A percentile compares a stretch with the other conserved stretches of the same genome.
Conservation (phyloP, 2,329 filamentous ascomycete genomes). For the Trichophyton mentagrophytes region DNA sequence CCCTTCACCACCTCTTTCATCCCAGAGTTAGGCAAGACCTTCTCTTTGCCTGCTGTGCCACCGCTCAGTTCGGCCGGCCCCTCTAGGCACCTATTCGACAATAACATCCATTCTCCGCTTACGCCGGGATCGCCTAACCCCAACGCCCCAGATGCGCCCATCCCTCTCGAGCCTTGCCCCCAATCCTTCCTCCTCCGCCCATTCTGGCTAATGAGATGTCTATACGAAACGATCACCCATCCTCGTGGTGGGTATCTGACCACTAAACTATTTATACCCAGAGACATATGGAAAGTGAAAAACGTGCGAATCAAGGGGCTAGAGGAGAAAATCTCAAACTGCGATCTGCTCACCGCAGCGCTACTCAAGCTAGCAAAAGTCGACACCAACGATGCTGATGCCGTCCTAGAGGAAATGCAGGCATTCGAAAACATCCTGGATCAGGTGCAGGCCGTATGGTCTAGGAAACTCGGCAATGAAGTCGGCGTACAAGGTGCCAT, state of each 20-base stretch:
- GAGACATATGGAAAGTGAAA: constrained; percentile 87
- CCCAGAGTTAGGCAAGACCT: constrained; percentile 6
- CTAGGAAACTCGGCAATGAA: constrained; percentile 82
- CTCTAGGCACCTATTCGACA: constrained; percentile 71
- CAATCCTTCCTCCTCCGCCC: constrained; percentile 79
- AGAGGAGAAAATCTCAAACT: constrained; percentile 88
- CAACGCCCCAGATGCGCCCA: constrained; percentile 52
- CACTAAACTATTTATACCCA: constrained; percentile 78
- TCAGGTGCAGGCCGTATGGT: constrained; percentile 61
- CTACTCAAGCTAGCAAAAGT: constrained; percentile 70
- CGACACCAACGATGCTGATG: constrained; percentile 81
- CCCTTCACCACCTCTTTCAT: constrained; percentile 7
- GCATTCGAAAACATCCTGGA: constrained; percentile 73
- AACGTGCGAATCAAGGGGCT: constrained; percentile 83
- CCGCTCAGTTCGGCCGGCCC: constrained; percentile 37
- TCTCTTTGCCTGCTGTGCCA: constrained; percentile 2
- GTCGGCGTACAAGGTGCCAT: constrained; percentile 68
- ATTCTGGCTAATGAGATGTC: constrained; percentile 92
- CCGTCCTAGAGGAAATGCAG: constrained; percentile 89
- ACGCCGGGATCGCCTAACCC: constrained; percentile 54
- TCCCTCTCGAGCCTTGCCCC: constrained; percentile 80
- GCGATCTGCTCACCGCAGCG: constrained; percentile 80
- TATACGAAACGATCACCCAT: constrained; percentile 86
- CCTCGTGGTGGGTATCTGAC: constrained; percentile 86
- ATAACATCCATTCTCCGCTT: constrained; percentile 57